phyloP scores from a whole-genome alignment of 129 eudicot genomes.

The Flaveria sonorensis region DNA sequence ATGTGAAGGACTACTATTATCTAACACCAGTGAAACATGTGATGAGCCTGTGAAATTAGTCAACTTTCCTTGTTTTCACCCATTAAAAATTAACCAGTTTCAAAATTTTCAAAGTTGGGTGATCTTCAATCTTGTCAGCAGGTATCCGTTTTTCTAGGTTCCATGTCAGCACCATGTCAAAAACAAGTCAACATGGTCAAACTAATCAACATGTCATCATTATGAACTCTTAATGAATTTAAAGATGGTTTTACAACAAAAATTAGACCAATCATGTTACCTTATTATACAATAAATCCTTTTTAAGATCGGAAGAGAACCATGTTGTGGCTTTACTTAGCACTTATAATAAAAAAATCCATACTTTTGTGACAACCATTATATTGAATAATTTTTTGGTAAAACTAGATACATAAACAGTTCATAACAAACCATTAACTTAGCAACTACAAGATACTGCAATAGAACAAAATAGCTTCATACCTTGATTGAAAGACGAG shows the following conservation, averaged over 20 bases:
- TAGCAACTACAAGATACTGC: neutral
- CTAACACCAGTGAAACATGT: too few relatives aligned
- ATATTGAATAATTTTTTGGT: neutral
- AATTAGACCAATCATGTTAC: too few relatives aligned
- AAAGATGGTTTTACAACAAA: too few relatives aligned
- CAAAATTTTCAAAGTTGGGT: neutral
- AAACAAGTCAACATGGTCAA: neutral
- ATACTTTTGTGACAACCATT: neutral
- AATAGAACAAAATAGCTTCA: constrained; percentile 1
- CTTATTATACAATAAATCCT: neutral
- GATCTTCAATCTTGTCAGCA: neutral
- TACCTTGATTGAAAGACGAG: constrained; percentile 65
- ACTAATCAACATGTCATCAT: neutral
- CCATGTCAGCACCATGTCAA: too few relatives aligned
- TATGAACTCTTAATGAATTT: neutral
- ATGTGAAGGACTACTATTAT: too few relatives aligned
- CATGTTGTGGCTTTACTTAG: neutral
- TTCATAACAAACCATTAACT: constrained; percentile 1
- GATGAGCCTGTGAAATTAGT: too few relatives aligned
- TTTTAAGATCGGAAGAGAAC: neutral
- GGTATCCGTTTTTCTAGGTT: too few relatives aligned
- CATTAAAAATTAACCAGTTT: too few relatives aligned
- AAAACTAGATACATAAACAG: neutral
- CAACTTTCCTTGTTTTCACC: neutral
- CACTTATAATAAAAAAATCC: neutral